Evolutionary conservation across 2,329 filamentous ascomycete species (phyloP).

Genomic region (Colletotrichum ledebouriae): DNA sequence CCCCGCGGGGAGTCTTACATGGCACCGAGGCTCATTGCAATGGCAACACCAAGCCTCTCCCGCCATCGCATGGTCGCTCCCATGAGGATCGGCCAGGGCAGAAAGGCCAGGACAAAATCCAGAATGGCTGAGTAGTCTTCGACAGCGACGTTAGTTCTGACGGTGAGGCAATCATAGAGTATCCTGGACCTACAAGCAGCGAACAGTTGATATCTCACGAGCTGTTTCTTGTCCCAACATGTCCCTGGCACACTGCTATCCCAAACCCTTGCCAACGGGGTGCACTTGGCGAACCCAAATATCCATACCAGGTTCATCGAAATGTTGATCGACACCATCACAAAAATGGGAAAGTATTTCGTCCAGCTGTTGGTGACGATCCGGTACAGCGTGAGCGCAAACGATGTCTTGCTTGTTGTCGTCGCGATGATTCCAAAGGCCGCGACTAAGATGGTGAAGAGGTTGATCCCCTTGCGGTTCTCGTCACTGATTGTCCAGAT

Average conservation of each 20-base stretch:
- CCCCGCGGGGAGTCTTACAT: too few relatives aligned
- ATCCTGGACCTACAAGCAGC: slow-evolving; percentile 47
- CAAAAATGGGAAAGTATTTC: slow-evolving; percentile 48
- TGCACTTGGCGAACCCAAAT: slow-evolving; percentile 52
- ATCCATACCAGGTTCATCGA: slow-evolving; percentile 50
- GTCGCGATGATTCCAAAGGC: not conserved
- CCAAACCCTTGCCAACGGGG: slow-evolving; percentile 47
- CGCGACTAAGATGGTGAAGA: too few relatives aligned
- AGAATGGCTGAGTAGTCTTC: slow-evolving; percentile 51
- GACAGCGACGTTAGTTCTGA: slow-evolving; percentile 5
- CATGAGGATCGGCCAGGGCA: too few relatives aligned
- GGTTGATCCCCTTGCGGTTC: too few relatives aligned
- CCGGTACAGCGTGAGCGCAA: slow-evolving; percentile 45
- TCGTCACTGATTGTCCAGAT: too few relatives aligned
- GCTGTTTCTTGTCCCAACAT: slow-evolving; percentile 49
- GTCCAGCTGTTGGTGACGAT: slow-evolving; percentile 45
- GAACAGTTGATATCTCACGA: slow-evolving; percentile 50
- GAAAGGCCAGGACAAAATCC: too few relatives aligned
- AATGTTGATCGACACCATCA: slow-evolving; percentile 44
- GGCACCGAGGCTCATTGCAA: too few relatives aligned
- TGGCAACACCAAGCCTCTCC: too few relatives aligned
- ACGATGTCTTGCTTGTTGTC: slow-evolving; percentile 45
- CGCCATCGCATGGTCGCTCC: too few relatives aligned
- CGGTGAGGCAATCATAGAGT: too few relatives aligned
- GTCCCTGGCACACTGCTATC: slow-evolving; percentile 47